Conservation (phyloP, 2,329 filamentous ascomycete genomes). For the Cercospora janseana region DNA sequence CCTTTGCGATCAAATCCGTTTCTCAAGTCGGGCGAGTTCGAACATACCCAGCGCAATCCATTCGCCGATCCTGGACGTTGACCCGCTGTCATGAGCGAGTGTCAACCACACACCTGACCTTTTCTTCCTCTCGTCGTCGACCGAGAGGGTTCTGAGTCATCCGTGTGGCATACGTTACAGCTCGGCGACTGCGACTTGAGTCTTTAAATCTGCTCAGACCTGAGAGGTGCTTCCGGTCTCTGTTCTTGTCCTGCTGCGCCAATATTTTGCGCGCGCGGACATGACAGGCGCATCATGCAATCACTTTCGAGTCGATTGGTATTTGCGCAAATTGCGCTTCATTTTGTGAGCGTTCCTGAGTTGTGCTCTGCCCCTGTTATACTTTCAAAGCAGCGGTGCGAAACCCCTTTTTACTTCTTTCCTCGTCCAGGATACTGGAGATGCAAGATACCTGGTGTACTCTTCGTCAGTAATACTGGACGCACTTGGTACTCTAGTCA, state of each 20-base stretch:
- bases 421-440: conserved; percentile 23
- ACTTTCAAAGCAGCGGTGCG: conserved; percentile 23
- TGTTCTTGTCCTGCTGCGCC: conserved; percentile 19
- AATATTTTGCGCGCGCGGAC: conserved; percentile 33
- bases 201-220: conserved; percentile 40
- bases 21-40: conserved; percentile 32
- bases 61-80: conserved; percentile 44
- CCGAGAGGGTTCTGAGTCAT: conserved; percentile 44
- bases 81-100: conserved; percentile 38
- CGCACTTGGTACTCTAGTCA: conserved; percentile 22
- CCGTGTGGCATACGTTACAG: conserved; percentile 30
- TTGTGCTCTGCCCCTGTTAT: conserved; percentile 38
- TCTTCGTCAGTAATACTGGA: conserved; percentile 17
- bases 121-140: conserved; percentile 39
- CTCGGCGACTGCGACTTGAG: conserved; percentile 32
- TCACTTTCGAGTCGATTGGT: conserved; percentile 31
- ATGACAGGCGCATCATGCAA: conserved; percentile 43
- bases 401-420: conserved; percentile 27
- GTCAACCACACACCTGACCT: conserved; percentile 46
- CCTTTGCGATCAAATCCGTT: conserved; percentile 31
- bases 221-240: conserved; percentile 28
- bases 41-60: conserved; percentile 37
- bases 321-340: conserved; percentile 39
- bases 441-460: conserved; percentile 21
- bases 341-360: conserved; percentile 36